Conservation (phyloP, 257 asterid genomes). For the Solanum arcanum region DNA sequence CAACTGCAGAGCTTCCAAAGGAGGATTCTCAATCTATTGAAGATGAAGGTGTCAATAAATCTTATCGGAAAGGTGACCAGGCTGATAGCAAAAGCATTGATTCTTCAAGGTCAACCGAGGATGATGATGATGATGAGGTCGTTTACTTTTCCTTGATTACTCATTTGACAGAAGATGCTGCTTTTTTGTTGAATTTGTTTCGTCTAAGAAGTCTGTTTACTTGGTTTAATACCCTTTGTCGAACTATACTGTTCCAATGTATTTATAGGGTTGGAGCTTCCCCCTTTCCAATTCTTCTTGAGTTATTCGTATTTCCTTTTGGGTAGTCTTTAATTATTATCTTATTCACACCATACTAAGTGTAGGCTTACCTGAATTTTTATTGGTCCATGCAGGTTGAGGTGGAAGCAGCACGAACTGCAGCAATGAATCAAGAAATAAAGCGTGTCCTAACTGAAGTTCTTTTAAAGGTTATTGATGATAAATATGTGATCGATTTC, state of each 20-base stretch:
- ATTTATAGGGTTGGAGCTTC: not conserved
- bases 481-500: slow-evolving; percentile 9
- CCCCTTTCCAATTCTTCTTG: not conserved
- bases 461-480: slow-evolving; percentile 75
- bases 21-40: slow-evolving; percentile 51
- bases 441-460: slow-evolving; percentile 93
- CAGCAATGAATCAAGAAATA: slow-evolving; percentile 87
- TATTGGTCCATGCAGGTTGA: slow-evolving; percentile 57
- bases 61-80: slow-evolving; percentile 48
- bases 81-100: slow-evolving; percentile 59
- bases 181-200: not conserved
- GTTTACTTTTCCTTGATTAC: not conserved
- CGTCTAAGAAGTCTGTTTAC: not conserved
- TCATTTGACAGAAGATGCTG: not conserved
- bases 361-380: slow-evolving; percentile 8
- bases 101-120: slow-evolving; percentile 68
- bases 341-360: not conserved
- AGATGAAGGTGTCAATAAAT: slow-evolving; percentile 49
- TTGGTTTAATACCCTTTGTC: not conserved
- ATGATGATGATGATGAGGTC: slow-evolving; percentile 80
- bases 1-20: slow-evolving; percentile 27
- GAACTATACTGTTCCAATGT: not conserved
- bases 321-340: not conserved
- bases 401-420: slow-evolving; percentile 78
- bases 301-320: not conserved